Base-by-base conservation (phyloP, 306 rosid genomes). In the Vigna hirtella region DNA sequence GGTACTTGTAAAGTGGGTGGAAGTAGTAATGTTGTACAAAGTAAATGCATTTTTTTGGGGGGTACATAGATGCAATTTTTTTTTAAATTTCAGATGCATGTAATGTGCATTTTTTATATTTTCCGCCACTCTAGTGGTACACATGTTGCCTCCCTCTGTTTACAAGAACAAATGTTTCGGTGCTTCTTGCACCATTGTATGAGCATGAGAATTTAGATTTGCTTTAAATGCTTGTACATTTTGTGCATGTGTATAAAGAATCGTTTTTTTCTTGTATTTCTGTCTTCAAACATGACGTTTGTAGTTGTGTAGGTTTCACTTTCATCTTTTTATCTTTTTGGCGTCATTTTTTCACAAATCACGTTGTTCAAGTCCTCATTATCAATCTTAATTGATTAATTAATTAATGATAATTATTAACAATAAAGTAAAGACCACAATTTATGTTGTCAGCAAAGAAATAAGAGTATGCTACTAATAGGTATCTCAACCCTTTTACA, bases 1-100 rank as follows among this genome's bases (percentile, higher is more conserved):
- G 87, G 63, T 86, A 88, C 82, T 72, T 83, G 87, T 88, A 88
- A 83, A 63, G 72, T 70, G 66, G 62, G 6, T 59, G 77, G 48
- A 74, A 59, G 63, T 66, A 57, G 48, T 77, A 51, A 6, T 47
- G 57, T 45, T 80, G 79, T 77, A 74, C 78, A 81, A 67, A 81
- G 77, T 43, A 82, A 84, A 77, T 79, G 78, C 78, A 72, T 69
- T 64, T 51, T 61, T 73, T 73, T 45, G 24, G 40, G 38, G 56
- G 72, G 22, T 67, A 67, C 40, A 67, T 67, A 45, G 47, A 67
- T 67, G 73, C 73, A 38, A 42, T 56, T 64, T 53, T 40, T 28
- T 30, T 70, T 66, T 12, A 12, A 0, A 47, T 73, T 67, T 34
- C 20, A 24, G 71, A 42, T 42, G 34, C 52, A 66, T 42, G 36